phyloP scores from a whole-genome alignment of 140 eudicot species.

The Ambrosia hybrid region DNA sequence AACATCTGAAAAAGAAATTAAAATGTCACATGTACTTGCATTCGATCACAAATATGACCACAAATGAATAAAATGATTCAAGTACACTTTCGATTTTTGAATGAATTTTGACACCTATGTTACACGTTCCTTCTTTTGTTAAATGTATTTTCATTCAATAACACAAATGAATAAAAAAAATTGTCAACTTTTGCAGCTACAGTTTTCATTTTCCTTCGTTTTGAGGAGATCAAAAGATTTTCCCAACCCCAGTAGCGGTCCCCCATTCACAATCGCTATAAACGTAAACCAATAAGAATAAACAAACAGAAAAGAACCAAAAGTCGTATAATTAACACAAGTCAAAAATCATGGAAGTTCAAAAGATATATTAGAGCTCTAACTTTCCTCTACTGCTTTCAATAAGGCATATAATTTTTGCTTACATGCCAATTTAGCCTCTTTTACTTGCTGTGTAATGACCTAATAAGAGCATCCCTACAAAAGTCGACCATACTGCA shows the following conservation, averaged over 20 bases:
- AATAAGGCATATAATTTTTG: neutral
- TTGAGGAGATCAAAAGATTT: too few relatives aligned
- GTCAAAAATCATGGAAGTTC: constrained; percentile 12
- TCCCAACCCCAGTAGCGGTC: neutral
- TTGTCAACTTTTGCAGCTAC: neutral
- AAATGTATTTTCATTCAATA: too few relatives aligned
- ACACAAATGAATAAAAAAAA: too few relatives aligned
- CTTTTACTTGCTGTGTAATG: neutral
- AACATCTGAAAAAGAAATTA: neutral
- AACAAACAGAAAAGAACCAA: constrained; percentile 6
- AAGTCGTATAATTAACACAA: neutral
- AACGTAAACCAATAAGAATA: neutral
- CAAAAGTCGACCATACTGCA: neutral
- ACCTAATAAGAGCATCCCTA: constrained; percentile 2
- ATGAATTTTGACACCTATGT: too few relatives aligned
- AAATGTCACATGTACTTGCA: too few relatives aligned
- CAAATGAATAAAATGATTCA: too few relatives aligned
- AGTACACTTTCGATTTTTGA: too few relatives aligned
- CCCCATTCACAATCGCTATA: neutral
- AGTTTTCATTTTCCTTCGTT: neutral
- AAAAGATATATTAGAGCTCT: neutral
- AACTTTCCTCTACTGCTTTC: neutral
- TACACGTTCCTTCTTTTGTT: too few relatives aligned
- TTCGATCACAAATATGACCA: too few relatives aligned
- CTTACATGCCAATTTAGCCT: constrained; percentile 2